phyloP scores from a whole-genome alignment of 2,329 filamentous ascomycete species.

The Orbilia oligospora region DNA sequence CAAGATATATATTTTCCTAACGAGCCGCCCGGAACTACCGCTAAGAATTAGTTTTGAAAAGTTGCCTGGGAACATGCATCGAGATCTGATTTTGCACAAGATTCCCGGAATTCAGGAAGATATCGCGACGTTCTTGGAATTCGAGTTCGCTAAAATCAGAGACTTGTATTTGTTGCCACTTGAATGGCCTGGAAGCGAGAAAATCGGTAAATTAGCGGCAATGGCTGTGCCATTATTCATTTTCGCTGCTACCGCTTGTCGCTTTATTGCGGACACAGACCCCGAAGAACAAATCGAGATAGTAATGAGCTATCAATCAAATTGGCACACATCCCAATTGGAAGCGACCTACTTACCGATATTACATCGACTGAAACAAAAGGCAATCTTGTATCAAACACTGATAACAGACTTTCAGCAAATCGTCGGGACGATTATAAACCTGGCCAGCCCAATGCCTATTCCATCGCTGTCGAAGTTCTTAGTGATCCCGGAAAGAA shows the following conservation, averaged over 20 bases:
- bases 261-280: slow-evolving; percentile 31
- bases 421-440: slow-evolving; percentile 30
- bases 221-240: slow-evolving; percentile 45
- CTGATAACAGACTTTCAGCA: slow-evolving; percentile 16
- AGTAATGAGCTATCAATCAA: slow-evolving; percentile 9
- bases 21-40: slow-evolving; percentile 68
- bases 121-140: slow-evolving; percentile 66
- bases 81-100: slow-evolving; percentile 67
- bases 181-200: slow-evolving; percentile 11
- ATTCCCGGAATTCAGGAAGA: slow-evolving; percentile 66
- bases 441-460: neutral
- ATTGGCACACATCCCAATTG: slow-evolving; percentile 13
- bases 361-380: neutral
- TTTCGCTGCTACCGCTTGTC: slow-evolving; percentile 31
- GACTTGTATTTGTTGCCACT: slow-evolving; percentile 9
- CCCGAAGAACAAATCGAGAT: slow-evolving; percentile 25
- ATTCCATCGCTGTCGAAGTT: slow-evolving; percentile 2
- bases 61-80: slow-evolving; percentile 63
- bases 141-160: slow-evolving; percentile 65
- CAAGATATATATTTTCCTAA: slow-evolving; percentile 66
- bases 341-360: slow-evolving; percentile 18
- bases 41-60: slow-evolving; percentile 67
- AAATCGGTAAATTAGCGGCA: slow-evolving; percentile 7
- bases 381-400: neutral
- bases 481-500: slow-evolving; percentile 11